These are phyloP conservation scores for Canariomyces notabilis DNA, from an alignment of 2,329 filamentous ascomycete species.

Conservation along the genomic window DNA sequence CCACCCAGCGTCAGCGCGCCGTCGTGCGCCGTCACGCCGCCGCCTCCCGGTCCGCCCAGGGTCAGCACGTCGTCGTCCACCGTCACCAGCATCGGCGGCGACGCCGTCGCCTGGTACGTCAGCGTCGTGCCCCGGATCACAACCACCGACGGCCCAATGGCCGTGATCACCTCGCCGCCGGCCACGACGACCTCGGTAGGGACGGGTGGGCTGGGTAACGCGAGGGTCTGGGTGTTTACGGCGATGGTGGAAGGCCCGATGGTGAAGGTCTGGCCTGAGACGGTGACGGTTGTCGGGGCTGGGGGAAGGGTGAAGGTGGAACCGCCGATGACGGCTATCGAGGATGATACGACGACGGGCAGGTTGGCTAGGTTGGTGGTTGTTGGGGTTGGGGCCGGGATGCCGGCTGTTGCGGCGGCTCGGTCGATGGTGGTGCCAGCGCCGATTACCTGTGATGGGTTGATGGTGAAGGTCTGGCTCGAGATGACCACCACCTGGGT, in stretches of 20 bases:
- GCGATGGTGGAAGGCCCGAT: slow-evolving; percentile 40
- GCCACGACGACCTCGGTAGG: slow-evolving; percentile 42
- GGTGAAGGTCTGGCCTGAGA: slow-evolving; percentile 40
- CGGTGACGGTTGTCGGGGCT: slow-evolving; percentile 35
- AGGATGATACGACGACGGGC: slow-evolving; percentile 38
- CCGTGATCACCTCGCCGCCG: slow-evolving; percentile 41
- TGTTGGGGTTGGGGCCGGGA: slow-evolving; percentile 33
- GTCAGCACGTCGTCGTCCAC: slow-evolving; percentile 41
- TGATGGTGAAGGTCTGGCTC: slow-evolving; percentile 43
- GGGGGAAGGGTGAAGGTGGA: slow-evolving; percentile 39
- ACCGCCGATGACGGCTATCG: slow-evolving; percentile 38
- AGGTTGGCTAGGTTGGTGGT: slow-evolving; percentile 37
- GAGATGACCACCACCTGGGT: slow-evolving; percentile 40
- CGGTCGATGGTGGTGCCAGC: slow-evolving; percentile 41
- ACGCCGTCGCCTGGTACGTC: slow-evolving; percentile 38
- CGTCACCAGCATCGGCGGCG: slow-evolving; percentile 37
- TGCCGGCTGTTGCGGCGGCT: slow-evolving; percentile 29
- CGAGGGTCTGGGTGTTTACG: slow-evolving; percentile 31
- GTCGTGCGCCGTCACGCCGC: slow-evolving; percentile 37
- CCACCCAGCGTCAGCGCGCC: slow-evolving; percentile 41
- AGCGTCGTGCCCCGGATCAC: slow-evolving; percentile 38
- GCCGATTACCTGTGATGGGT: slow-evolving; percentile 42
- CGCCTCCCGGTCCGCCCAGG: slow-evolving; percentile 24
- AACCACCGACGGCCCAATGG: slow-evolving; percentile 41
- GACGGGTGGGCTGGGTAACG: slow-evolving; percentile 31